A percentile compares a stretch with the other conserved stretches of the same genome.
Evolutionary conservation across 148 eudicot species (phyloP).

Genomic region (Camellia japonica): DNA sequence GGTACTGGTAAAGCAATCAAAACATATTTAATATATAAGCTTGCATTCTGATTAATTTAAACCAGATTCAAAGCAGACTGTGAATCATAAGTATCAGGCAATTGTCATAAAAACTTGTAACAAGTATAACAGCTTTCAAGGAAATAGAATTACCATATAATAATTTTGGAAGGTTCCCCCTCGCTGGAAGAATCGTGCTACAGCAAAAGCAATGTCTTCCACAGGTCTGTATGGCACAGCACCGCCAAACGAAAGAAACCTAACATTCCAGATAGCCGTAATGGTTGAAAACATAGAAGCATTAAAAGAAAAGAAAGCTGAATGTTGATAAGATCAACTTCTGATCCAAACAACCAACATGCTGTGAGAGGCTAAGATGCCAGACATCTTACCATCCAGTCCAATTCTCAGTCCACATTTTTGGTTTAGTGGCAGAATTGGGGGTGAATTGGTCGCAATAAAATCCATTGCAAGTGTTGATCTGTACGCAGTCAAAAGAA

Average conservation of each 20-base stretch:
- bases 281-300: not conserved
- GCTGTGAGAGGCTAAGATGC: slow-evolving; percentile 3
- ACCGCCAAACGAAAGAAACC: slow-evolving; percentile 75
- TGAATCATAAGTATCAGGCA: not conserved
- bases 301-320: not conserved
- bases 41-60: not conserved
- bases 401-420: slow-evolving; percentile 98
- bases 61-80: not conserved
- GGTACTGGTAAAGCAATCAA: slow-evolving; percentile 48
- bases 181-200: slow-evolving; percentile 83
- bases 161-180: slow-evolving; percentile 96
- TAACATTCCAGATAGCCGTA: slow-evolving; percentile 20
- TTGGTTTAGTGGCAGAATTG: slow-evolving; percentile 71
- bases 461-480: slow-evolving; percentile 95
- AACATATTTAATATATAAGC: not conserved
- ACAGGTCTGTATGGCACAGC: slow-evolving; percentile 77
- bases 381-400: slow-evolving; percentile 73
- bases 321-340: not conserved
- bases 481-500: slow-evolving; percentile 40
- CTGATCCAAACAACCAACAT: slow-evolving; percentile 1
- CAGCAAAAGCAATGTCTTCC: slow-evolving; percentile 90
- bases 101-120: not conserved
- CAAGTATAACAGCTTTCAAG: not conserved
- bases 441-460: slow-evolving; percentile 92
- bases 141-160: slow-evolving; percentile 62